Evolutionary conservation across 441 rosid genomes (phyloP), one percentile per base, ranked within the genome.

Genomic region (Adansonia gregorii): DNA sequence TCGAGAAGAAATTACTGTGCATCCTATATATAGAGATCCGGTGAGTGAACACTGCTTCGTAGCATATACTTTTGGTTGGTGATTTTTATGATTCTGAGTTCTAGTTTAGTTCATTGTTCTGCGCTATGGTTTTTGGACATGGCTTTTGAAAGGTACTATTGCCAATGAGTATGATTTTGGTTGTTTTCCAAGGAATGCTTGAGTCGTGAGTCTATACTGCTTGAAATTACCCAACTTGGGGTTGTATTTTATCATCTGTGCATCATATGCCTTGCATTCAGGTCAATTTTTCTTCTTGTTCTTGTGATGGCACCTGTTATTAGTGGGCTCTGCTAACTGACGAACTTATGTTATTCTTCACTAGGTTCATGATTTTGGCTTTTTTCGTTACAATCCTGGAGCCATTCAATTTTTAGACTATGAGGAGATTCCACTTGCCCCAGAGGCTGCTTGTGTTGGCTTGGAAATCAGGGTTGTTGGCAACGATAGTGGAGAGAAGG

Each of bases 401-500:
- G 92, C 93, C 20, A 82, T 97, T 63, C 93, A 93, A 75, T 93
- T 91, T 86, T 87, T 94, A 81, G 82, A 85, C 49, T 97, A 97
- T 74, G 98, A 93, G 82, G 99, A 94, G 88, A 97, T 97, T 81
- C 95, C 98, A 78, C 99, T 97, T 86, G 92, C 98, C 48, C 98
- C 98, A 11, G 98, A 93, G 80, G 95, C 90, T 66, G 98, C 98
- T 74, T 89, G 88, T 79, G 99, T 97, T 86, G 99, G 99, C 65
- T 93, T 97, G 65, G 98, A 97, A 80, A 91, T 97, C 81, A 90
- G 99, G 86, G 99, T 97, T 86, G 98, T 94, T 75, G 99, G 99
- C 56, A 97, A 97, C 83, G 99, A 97, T 77, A 94, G 99, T 56
- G 97, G 98, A 77, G 99, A 97, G 84, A 97, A 97, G 97, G 74